These are phyloP conservation scores for Heterobasidion annosum DNA, from an alignment of 1,284 basidiomycete genomes.

Conservation along the genomic window DNA sequence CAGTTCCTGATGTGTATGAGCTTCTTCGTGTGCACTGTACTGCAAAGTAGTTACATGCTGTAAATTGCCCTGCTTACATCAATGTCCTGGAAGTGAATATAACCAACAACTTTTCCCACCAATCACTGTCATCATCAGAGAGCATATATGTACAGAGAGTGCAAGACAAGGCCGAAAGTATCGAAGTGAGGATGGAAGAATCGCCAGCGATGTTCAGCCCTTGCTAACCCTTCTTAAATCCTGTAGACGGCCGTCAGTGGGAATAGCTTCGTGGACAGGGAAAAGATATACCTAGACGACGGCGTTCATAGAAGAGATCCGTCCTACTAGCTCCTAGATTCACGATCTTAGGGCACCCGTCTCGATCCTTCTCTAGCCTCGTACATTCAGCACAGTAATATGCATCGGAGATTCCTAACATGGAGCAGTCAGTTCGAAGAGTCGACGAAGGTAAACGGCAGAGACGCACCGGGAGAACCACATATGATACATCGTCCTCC, in stretches of 20 bases:
- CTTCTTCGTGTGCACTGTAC: too few relatives aligned
- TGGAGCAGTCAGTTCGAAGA: not conserved
- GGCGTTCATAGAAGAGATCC: constrained; percentile 83
- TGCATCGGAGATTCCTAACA: constrained; percentile 87
- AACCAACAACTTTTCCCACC: too few relatives aligned
- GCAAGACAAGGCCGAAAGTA: too few relatives aligned
- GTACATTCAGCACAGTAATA: constrained; percentile 98
- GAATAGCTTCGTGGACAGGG: not conserved
- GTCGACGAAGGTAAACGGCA: not conserved
- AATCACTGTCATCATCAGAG: too few relatives aligned
- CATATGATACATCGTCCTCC: constrained; percentile 98
- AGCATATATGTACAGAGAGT: too few relatives aligned
- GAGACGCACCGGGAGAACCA: constrained; percentile 72
- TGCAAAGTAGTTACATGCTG: too few relatives aligned
- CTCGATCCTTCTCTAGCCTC: constrained; percentile 91
- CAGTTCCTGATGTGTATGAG: too few relatives aligned
- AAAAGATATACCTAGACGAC: constrained; percentile 53
- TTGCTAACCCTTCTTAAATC: constrained; percentile 62
- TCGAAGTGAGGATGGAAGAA: too few relatives aligned
- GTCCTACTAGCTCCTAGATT: constrained; percentile 89
- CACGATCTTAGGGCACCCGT: constrained; percentile 98
- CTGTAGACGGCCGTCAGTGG: constrained; percentile 23
- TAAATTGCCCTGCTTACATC: too few relatives aligned
- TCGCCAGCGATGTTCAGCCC: too few relatives aligned
- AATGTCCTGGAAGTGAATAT: too few relatives aligned